phyloP scores from a whole-genome alignment of 257 asterid genomes.

The Solanum verrucosum region DNA sequence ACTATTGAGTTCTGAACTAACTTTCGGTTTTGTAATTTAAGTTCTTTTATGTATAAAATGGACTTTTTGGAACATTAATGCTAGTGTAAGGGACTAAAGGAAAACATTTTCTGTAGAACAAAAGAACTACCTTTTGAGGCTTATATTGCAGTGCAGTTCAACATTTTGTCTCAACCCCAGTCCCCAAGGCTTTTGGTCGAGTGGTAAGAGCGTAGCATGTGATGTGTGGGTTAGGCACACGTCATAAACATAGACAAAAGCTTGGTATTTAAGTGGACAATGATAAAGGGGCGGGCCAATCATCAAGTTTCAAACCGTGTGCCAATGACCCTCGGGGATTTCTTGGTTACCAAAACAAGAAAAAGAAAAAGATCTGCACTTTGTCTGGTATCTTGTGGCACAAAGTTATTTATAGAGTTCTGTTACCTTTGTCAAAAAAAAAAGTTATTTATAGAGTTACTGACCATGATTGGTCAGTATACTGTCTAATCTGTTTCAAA shows the following conservation, averaged over 20 bases:
- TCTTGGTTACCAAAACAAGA: neutral
- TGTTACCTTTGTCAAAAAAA: too few relatives aligned
- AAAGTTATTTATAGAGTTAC: neutral
- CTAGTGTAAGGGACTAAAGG: neutral
- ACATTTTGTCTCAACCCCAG: neutral
- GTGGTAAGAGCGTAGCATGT: neutral
- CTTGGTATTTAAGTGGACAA: neutral
- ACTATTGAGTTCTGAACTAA: neutral
- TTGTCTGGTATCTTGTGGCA: neutral
- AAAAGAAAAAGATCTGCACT: neutral
- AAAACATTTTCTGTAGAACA: neutral
- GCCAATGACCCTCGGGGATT: neutral
- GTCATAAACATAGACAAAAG: neutral
- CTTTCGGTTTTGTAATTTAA: neutral
- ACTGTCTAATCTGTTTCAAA: neutral
- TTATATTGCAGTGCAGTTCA: neutral
- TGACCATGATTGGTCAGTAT: neutral
- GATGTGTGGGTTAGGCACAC: neutral
- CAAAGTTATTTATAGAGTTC: neutral
- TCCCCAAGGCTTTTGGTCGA: neutral
- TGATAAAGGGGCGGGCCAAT: neutral
- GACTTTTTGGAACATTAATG: neutral
- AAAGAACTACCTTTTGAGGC: neutral
- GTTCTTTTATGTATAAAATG: neutral
- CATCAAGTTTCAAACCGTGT: neutral